These are phyloP conservation scores for Magnaporthiopsis rhizophila DNA, from an alignment of 2,329 filamentous ascomycete species.

Conservation along the genomic window DNA sequence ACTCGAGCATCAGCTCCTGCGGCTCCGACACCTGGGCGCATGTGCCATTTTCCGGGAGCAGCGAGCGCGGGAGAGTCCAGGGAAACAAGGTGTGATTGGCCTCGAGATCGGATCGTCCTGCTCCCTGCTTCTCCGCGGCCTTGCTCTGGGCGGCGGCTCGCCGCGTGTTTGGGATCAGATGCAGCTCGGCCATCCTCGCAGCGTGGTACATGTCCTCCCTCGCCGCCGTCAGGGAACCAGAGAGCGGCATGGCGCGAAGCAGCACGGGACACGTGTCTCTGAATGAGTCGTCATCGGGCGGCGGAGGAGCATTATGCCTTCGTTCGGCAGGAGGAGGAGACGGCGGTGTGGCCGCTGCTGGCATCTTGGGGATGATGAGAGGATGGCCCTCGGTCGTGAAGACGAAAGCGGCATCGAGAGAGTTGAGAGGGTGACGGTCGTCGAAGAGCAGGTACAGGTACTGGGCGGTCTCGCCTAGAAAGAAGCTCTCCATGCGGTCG, in stretches of 20 bases:
- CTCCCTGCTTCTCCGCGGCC: background rate
- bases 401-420: slow-evolving; percentile 77
- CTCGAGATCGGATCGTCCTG: background rate
- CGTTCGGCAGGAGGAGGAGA: slow-evolving; percentile 4
- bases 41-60: slow-evolving; percentile 70
- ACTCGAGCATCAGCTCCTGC: slow-evolving; percentile 61
- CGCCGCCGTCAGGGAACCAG: slow-evolving; percentile 71
- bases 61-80: slow-evolving; percentile 74
- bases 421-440: slow-evolving; percentile 76
- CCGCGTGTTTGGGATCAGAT: slow-evolving; percentile 56
- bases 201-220: slow-evolving; percentile 82
- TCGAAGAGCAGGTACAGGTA: slow-evolving; percentile 93
- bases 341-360: slow-evolving; percentile 9
- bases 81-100: slow-evolving; percentile 78
- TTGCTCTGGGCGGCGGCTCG: background rate
- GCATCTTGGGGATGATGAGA: slow-evolving; percentile 64
- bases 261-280: slow-evolving; percentile 60
- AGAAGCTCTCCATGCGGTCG: slow-evolving; percentile 98
- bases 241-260: slow-evolving; percentile 52
- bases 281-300: slow-evolving; percentile 33
- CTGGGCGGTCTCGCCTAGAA: slow-evolving; percentile 91
- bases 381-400: slow-evolving; percentile 97
- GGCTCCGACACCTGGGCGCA: slow-evolving; percentile 65
- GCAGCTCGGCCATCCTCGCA: slow-evolving; percentile 72
- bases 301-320: slow-evolving; percentile 10